Evolutionary conservation across 352 stramenopile species (phyloP), one percentile per base, ranked within the genome.

Genomic region (Phytophthora constricta): DNA sequence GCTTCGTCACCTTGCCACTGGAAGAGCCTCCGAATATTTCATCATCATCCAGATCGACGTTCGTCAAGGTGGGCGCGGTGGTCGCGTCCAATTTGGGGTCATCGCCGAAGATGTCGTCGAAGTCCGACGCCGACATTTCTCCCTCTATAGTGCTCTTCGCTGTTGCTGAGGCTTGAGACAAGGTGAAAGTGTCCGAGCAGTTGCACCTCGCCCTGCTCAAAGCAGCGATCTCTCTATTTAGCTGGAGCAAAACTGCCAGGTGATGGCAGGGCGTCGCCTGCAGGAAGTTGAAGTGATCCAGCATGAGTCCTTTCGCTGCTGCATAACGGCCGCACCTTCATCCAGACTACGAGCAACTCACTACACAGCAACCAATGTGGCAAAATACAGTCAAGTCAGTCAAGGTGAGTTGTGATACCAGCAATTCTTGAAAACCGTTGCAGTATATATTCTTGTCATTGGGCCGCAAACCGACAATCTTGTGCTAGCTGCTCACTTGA

Each of bases 101-200:
- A 10, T 95, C 85, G 10, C 85, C 85, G 52, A 95, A 93, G 60
- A 93, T 93, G 57, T 95, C 87, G 58, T 95, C 84, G 46, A 93
- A 90, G 52, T 93, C 83, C 23, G 78, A 73, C 13, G 68, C 71
- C 68, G 58, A 67, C 70, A 73, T 71, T 8, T 54, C 19, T 25
- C 31, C 9, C 34, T 37, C 20, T 20, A 4, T 19, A 58, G 39
- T 5, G 25, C n/a, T 41, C 7, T 2, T 34, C 14, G 41, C 28
- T 37, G 50, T 27, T 19, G 0, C 27, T 33, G n/a, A 14, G 31
- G 17, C 25, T 25, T 63, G 58, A 22, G 2, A 42, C 9, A 26
- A 10, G 51, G 47, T 62, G 60, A 68, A 68, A 42, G 42, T 65
- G 48, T 20, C 16, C 1, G 39, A 4, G 62, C 46, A 47, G 62